A percentile compares a stretch with the other conserved stretches of the same genome.
Evolutionary conservation across 306 rosid genomes (phyloP).

Genomic region (Styphnolobium japonicum): DNA sequence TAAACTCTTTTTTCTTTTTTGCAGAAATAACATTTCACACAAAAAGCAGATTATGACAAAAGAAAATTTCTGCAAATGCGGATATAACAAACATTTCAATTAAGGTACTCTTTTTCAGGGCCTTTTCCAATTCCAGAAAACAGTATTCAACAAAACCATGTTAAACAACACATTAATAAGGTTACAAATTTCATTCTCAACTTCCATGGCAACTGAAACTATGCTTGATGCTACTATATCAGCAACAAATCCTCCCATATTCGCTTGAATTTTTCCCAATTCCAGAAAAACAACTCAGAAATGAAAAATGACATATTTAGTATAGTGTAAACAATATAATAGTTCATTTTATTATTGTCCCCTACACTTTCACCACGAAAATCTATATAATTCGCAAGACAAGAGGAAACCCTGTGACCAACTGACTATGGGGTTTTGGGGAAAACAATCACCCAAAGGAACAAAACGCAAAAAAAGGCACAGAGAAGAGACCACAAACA

Average conservation of each 20-base stretch:
- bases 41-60: not conserved
- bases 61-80: not conserved
- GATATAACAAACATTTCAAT: constrained; percentile 1
- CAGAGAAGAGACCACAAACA: constrained; percentile 8
- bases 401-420: not conserved
- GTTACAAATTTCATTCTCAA: constrained; percentile 4
- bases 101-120: not conserved
- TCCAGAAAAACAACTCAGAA: constrained; percentile 4
- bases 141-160: not conserved
- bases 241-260: not conserved
- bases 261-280: not conserved
- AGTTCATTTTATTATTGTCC: not conserved
- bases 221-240: not conserved
- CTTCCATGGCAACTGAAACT: not conserved
- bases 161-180: not conserved
- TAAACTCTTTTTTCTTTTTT: not conserved
- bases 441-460: constrained; percentile 1
- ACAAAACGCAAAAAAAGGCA: not conserved
- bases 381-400: constrained; percentile 5
- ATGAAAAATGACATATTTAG: not conserved
- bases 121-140: constrained; percentile 16
- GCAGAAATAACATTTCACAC: not conserved
- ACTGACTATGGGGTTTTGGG: not conserved
- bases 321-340: not conserved
- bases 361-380: not conserved